phyloP scores from a whole-genome alignment of 2,329 filamentous ascomycete species.

The Knoxdaviesia capensis region DNA sequence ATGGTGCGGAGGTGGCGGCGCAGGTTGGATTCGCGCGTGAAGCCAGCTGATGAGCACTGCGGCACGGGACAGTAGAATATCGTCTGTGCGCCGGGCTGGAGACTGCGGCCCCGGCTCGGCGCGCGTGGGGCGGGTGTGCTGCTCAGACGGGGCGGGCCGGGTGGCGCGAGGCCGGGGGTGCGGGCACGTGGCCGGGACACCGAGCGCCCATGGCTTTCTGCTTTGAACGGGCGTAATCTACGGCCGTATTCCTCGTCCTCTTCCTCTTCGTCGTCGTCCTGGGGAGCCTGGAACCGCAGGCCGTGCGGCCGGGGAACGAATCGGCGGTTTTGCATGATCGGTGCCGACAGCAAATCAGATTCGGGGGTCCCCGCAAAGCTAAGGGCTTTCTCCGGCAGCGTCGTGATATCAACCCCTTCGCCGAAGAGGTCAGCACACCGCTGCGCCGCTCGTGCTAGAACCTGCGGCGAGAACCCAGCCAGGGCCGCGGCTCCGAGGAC shows the following conservation, averaged over 20 bases:
- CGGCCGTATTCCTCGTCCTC: conserved; percentile 10
- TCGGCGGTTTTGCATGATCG: not conserved
- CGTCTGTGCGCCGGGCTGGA: no score
- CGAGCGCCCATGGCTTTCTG: not conserved
- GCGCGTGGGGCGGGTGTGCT: no score
- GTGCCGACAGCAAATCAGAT: not conserved
- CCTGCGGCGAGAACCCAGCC: conserved; percentile 44
- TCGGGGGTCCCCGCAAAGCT: not conserved
- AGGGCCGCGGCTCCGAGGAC: conserved; percentile 61
- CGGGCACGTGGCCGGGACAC: not conserved
- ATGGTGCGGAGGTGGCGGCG: conserved; percentile 5
- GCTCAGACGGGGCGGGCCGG: not conserved
- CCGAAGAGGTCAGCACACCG: conserved; percentile 61
- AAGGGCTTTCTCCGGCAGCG: conserved; percentile 18
- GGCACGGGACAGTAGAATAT: no score
- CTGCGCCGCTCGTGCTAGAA: conserved; percentile 47
- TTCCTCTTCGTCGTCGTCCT: conserved; percentile 9
- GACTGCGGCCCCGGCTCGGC: no score
- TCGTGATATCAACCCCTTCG: conserved; percentile 46
- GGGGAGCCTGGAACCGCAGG: conserved; percentile 4
- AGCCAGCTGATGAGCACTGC: no score
- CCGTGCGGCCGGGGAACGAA: not conserved
- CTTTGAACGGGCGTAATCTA: not conserved
- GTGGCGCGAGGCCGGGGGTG: conserved; percentile 7
- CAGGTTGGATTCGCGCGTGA: not conserved